Conservation (phyloP, 768 basidiomycete species). For the Ramaria rubella region DNA sequence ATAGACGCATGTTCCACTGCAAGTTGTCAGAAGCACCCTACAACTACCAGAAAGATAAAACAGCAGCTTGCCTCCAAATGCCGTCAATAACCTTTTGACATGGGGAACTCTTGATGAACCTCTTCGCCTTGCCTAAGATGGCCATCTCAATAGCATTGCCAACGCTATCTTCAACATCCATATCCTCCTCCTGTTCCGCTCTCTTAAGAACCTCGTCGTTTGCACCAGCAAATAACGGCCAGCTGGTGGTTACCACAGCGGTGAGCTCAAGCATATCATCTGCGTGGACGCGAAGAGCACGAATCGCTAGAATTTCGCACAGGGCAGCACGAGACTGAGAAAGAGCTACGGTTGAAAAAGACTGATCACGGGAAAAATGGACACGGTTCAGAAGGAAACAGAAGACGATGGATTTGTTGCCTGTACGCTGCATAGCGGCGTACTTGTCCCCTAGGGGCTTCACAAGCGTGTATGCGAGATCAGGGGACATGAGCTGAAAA, state of each 20-base stretch:
- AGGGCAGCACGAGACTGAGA: constrained; percentile 72
- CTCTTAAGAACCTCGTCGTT: constrained; percentile 49
- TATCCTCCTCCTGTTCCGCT: constrained; percentile 55
- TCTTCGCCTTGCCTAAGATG: constrained; percentile 77
- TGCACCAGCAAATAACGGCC: constrained; percentile 76
- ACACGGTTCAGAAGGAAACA: constrained; percentile 84
- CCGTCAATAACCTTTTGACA: constrained; percentile 87
- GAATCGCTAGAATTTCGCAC: constrained; percentile 86
- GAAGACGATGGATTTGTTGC: constrained; percentile 82
- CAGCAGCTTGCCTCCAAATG: constrained; percentile 60
- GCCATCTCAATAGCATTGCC: constrained; percentile 94
- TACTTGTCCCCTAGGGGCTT: constrained; percentile 88
- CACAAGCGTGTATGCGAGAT: constrained; percentile 85
- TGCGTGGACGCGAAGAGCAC: constrained; percentile 66
- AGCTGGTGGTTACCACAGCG: constrained; percentile 66
- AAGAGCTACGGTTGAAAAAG: constrained; percentile 60
- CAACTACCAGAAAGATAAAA: background rate
- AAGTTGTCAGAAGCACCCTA: constrained; percentile 17
- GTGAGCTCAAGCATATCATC: constrained; percentile 63
- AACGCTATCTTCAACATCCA: constrained; percentile 63
- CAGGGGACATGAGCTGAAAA: constrained; percentile 68
- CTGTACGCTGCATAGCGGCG: constrained; percentile 54
- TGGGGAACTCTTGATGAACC: constrained; percentile 83
- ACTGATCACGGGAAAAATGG: constrained; percentile 75
- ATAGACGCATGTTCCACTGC: constrained; percentile 87